Evolutionary conservation across 148 eudicot species (phyloP), one percentile per base, ranked within the genome.

Genomic region (Oxyria digyna): DNA sequence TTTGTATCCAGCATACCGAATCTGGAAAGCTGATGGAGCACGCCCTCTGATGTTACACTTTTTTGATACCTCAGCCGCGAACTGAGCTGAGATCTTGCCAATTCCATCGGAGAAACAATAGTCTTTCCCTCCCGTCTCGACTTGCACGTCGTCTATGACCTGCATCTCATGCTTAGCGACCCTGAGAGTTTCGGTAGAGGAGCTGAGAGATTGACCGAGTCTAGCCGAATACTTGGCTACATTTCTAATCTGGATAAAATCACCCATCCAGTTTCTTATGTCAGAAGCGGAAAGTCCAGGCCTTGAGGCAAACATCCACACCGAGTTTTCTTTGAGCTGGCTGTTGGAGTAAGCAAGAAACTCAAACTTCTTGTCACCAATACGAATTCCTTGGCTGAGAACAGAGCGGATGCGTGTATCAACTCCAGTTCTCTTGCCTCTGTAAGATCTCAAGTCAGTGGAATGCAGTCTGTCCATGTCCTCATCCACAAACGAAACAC

Each of bases 161-260:
- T 85, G 84, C 32, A 80, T 70, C 75, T 92, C 96, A 75, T 84
- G 35, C 50, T 42, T 55, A n/a, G 32, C 42, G 52, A 92, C 98
- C 42, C 67, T 89, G 24, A 92, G 75, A 67, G 89, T 85, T 78
- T 92, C 98, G 0, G 78, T 87, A 20, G 98, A 92, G 15, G 98
- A 89, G 67, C 96, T 71, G 29, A 92, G 89, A 11, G 98, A 92
- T 73, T 92, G 98, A 75, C 98, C 97, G 63, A 92, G 96, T 65
- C 98, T 84, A 4, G 97, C 98, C 10, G 98, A 94, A 74, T 89
- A 92, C 72, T 85, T 92, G 41, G 97, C 96, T 68, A 89, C 91
- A 57, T 92, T 92, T 68, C 72, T 84, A 13, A 92, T 92, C 5
- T 42, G 45, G 29, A 70, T 54, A 62, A 92, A 92, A 70, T 89